phyloP scores from a whole-genome alignment of 306 rosid species.

The Macrotyloma uniflorum region DNA sequence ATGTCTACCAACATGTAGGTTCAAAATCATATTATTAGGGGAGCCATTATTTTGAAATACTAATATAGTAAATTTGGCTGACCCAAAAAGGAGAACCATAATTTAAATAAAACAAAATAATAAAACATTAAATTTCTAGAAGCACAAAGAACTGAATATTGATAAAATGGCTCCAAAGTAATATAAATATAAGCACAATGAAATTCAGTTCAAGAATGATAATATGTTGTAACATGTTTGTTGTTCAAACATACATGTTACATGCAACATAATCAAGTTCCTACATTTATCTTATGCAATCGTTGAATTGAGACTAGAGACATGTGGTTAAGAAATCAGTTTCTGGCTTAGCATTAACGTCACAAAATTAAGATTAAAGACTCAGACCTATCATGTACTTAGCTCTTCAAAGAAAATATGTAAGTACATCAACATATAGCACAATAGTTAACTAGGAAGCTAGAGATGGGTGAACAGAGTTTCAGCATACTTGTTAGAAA shows the following conservation, averaged over 20 bases:
- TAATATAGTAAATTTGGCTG: not conserved
- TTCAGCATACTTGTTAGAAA: not conserved
- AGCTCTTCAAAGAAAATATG: not conserved
- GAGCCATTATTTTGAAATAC: not conserved
- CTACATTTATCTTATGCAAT: not conserved
- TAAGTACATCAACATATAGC: not conserved
- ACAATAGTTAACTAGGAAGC: constrained; percentile 2
- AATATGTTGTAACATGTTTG: not conserved
- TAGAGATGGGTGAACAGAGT: not conserved
- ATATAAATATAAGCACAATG: not conserved
- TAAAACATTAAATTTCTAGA: not conserved
- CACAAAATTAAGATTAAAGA: not conserved
- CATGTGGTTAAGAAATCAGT: not conserved
- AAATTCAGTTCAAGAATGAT: not conserved
- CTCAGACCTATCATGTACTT: not conserved
- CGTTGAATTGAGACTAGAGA: not conserved
- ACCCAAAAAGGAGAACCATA: not conserved
- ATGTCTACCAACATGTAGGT: not conserved
- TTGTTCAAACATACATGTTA: not conserved
- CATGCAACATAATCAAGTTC: not conserved
- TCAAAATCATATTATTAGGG: constrained; percentile 7
- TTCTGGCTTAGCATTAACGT: not conserved
- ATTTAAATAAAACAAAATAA: not conserved
- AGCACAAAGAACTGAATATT: not conserved
- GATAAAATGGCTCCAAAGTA: not conserved